Percentiles rank a stretch among this genome's conserved stretches.
Evolutionary conservation across 257 asterid species (phyloP).

Genomic region (Dorcoceras hygrometricum): DNA sequence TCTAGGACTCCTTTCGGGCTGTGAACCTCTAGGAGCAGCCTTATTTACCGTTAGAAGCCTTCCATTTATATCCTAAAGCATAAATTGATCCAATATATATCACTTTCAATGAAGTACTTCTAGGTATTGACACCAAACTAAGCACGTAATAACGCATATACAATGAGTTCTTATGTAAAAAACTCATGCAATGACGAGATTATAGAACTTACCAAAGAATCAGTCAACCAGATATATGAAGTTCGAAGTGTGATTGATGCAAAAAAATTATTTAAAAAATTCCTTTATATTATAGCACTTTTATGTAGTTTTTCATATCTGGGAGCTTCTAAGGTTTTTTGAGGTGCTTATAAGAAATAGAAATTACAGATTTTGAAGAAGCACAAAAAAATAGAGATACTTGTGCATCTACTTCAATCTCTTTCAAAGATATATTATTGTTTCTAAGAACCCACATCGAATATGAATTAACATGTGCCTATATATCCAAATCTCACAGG

Average conservation of each 20-base stretch:
- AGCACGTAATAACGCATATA: not conserved
- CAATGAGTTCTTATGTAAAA: too few species aligned
- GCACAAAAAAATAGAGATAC: not conserved
- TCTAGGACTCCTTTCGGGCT: slow-evolving; percentile 44
- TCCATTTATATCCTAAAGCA: slow-evolving; percentile 46
- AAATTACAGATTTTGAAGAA: not conserved
- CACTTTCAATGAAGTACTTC: not conserved
- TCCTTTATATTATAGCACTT: not conserved
- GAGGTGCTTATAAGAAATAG: not conserved
- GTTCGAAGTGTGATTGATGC: not conserved
- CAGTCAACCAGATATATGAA: not conserved
- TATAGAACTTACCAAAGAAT: not conserved
- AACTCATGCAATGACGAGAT: too few species aligned
- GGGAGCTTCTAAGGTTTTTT: not conserved
- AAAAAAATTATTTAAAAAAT: too few species aligned
- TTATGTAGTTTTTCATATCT: not conserved
- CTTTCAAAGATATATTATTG: not conserved
- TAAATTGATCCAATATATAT: not conserved
- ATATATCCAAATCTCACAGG: not conserved
- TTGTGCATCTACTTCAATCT: not conserved
- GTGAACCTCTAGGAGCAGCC: slow-evolving; percentile 56
- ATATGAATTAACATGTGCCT: not conserved
- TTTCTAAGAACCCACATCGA: not conserved
- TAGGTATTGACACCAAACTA: not conserved
- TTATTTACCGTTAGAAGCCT: slow-evolving; percentile 55